Base-by-base conservation (phyloP, 441 rosid species). In the Macaranga tanarius region DNA sequence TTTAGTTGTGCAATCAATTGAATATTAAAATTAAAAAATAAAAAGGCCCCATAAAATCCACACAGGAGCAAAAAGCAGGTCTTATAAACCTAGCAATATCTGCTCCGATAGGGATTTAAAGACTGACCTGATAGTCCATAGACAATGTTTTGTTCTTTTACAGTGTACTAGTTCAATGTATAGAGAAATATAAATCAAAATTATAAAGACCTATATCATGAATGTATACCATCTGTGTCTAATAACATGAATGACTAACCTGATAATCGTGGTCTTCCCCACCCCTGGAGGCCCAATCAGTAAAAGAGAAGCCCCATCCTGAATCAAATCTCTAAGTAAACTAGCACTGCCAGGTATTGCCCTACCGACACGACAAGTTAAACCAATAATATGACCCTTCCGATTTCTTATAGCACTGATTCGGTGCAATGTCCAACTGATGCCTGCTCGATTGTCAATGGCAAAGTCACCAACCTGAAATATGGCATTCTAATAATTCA, bases 221-320 rank as follows among this genome's bases (percentile, higher is more conserved):
- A 60, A 70, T 72, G 31, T 40, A 59, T 17, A 57, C 54, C 22
- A 81, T 55, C 34, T 38, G 63, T 4, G 50, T 52, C 38, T 50
- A 73, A 72, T 52, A 42, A 71, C 50, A 66, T 62, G 17, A 42
- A 72, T 38, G 57, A 68, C 69, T 12, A 77, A 88, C 98, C 98
- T 89, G 75, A 93, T 90, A 83, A 93, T 90, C 31, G 98, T 91
- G 70, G 98, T 94, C 80, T 94, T 94, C 47, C 98, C 98, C 31
- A 92, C 98, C 65, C 98, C 98, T 1, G 98, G 97, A 62, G 98
- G 95, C 28, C 97, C 97, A 76, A 94, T 92, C 66, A 94, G 90
- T 87, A 94, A 77, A 64, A 94, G 76, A 25, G 97, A 92, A 75
- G 86, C 84, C 69, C 95, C 98, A 76, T 87, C 86, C 75, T 85